Evolutionary conservation across 139 green algal genomes (phyloP), one percentile per base, ranked within the genome.

Genomic region (Chlorella sp.): DNA sequence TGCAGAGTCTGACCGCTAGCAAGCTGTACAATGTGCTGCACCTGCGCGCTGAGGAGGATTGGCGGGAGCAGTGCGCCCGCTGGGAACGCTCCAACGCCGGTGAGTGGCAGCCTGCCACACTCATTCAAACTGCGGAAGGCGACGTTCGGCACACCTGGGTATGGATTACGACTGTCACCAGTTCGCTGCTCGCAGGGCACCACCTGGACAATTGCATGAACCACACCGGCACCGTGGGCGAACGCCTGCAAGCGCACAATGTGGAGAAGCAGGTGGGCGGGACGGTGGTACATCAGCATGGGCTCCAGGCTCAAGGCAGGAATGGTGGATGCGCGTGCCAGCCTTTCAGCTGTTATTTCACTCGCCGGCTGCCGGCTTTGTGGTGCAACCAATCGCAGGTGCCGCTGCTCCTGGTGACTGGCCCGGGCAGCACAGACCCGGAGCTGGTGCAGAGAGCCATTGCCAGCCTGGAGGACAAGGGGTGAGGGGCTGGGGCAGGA

Each of bases 131-230:
- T n/a, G 30, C 17, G 6, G 22, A 19, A 24, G 17, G 17, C 6
- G 60, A 19, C 20, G 28, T 40, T 69, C 28, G 28, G 30, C 56
- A 36, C 28, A 68, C 28, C 4, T 30, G n/a, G 60, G 28, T 65
- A 24, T 24, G 4, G 16, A 20, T 30, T 4, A 8, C 3, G 4
- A 65, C 28, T 24, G 58, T 7, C 8, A 65, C 4, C 4, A 7
- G 14, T 20, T n/a, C 4, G 16, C 19, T 9, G 28, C 14, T 3
- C 26, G 81, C 88, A 76, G 88, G 72, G 26, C 14, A 30, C 14
- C 26, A 85, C 6, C 46, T 87, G 13, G 82, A 92, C 84, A 93
- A 92, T 84, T 93, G 90, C 83, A 83, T 84, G 67, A 87, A 87
- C 77, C 74, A 91, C 85, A 93, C 86, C 1, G 81, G 85, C 1